phyloP scores from a whole-genome alignment of 169 alveolate genomes.

The Ichthyophthirius multifiliis region DNA sequence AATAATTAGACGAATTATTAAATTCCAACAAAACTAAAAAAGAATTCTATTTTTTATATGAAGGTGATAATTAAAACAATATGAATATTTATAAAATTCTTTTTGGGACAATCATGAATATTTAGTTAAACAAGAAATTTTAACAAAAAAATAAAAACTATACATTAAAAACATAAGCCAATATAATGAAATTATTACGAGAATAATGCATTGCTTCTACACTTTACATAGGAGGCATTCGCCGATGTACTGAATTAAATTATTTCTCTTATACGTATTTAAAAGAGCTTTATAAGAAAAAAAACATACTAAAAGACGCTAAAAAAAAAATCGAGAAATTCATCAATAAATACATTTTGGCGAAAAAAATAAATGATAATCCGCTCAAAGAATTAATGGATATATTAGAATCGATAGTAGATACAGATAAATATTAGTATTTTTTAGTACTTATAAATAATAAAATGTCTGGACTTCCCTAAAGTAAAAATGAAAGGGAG shows the following conservation, averaged over 20 bases:
- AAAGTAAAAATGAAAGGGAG: no score
- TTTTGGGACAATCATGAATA: not conserved
- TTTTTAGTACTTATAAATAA: not conserved
- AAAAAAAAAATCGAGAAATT: not conserved
- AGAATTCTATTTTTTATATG: not conserved
- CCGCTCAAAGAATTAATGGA: not conserved
- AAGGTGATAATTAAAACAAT: not conserved
- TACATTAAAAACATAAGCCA: not conserved
- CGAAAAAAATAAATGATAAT: not conserved
- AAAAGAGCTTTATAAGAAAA: not conserved
- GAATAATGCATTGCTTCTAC: slow-evolving; percentile 1
- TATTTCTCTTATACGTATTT: not conserved
- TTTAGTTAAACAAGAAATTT: not conserved
- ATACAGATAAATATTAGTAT: not conserved
- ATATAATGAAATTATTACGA: not conserved
- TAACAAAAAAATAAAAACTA: not conserved
- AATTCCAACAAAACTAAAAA: not conserved
- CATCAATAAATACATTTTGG: not conserved
- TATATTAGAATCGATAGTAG: not conserved
- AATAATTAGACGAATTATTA: no score
- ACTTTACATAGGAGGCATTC: not conserved
- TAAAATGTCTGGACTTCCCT: no score
- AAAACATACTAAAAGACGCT: not conserved
- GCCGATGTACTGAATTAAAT: not conserved
- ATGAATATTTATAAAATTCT: not conserved